Percentiles rank a stretch among this genome's conserved stretches.
Evolutionary conservation across 805 yeast genomes (phyloP).

Genomic region (Lipomyces mesembrius): DNA sequence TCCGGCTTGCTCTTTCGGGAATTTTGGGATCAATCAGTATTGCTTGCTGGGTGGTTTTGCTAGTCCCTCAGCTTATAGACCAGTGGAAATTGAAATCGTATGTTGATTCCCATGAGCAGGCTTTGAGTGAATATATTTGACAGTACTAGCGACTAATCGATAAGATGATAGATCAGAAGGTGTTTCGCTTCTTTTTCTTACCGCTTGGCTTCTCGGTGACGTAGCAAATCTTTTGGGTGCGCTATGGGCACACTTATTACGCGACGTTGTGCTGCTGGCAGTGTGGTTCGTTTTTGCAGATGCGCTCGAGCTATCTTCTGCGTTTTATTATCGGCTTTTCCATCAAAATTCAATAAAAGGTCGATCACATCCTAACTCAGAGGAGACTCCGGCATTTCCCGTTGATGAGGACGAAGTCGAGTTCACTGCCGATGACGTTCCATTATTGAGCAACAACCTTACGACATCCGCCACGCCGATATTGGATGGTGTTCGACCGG

Average conservation of each 20-base stretch:
- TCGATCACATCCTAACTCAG: neutral
- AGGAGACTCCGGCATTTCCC: neutral
- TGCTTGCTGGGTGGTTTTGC: constrained; percentile 79
- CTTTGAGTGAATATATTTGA: neutral
- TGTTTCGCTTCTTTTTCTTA: constrained; percentile 66
- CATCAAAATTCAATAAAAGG: neutral
- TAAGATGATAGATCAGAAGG: constrained; percentile 66
- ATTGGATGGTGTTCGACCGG: neutral
- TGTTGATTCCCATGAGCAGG: constrained; percentile 1
- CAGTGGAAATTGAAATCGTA: constrained; percentile 70
- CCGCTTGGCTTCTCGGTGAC: constrained; percentile 76
- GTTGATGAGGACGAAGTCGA: constrained; percentile 15
- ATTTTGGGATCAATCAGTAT: constrained; percentile 67
- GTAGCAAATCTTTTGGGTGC: constrained; percentile 69
- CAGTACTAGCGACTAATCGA: neutral
- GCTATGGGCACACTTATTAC: constrained; percentile 68
- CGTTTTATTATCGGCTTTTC: constrained; percentile 56
- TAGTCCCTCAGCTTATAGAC: constrained; percentile 77
- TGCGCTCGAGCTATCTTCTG: constrained; percentile 59
- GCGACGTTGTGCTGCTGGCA: constrained; percentile 71
- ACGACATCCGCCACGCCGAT: neutral
- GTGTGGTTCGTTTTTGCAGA: constrained; percentile 80
- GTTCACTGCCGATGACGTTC: constrained; percentile 1
- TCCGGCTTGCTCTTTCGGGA: constrained; percentile 26
- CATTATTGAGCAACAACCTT: constrained; percentile 6